These are phyloP conservation scores for Pythium utonaiense DNA, from an alignment of 352 stramenopile species.

Conservation along the genomic window DNA sequence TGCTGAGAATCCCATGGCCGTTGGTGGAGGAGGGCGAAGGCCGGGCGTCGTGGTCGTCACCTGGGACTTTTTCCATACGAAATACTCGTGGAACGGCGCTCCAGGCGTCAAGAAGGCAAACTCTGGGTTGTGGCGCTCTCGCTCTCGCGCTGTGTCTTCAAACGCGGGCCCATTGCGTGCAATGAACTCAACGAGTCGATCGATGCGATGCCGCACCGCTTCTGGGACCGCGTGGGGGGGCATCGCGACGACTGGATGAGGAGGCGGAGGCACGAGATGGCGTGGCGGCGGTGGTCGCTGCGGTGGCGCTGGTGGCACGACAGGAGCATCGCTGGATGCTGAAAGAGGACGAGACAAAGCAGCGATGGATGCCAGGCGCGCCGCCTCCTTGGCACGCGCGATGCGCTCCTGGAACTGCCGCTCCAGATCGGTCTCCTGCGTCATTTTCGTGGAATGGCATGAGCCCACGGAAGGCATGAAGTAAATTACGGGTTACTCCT, in stretches of 20 bases:
- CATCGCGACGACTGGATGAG: conserved; percentile 3
- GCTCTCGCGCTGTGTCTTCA: conserved; percentile 38
- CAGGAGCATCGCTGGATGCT: neutral
- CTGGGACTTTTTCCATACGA: conserved; percentile 46
- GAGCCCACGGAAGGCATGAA: too few species aligned
- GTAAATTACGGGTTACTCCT: neutral
- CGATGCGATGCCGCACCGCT: conserved; percentile 46
- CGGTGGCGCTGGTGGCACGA: neutral
- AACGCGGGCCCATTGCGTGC: conserved; percentile 51
- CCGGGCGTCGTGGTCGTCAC: neutral
- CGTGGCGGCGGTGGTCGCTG: conserved; percentile 6
- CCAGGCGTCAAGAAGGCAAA: conserved; percentile 49
- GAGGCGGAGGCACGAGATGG: neutral
- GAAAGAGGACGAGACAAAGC: conserved; percentile 23
- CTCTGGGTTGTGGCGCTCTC: conserved; percentile 49
- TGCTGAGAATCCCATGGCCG: neutral
- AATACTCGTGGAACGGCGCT: conserved; percentile 49
- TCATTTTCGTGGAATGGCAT: neutral
- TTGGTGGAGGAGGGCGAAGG: neutral
- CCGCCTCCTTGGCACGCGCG: conserved; percentile 48
- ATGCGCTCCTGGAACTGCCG: conserved; percentile 50
- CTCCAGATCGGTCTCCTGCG: conserved; percentile 10
- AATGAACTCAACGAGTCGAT: conserved; percentile 58
- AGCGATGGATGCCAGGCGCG: conserved; percentile 47
- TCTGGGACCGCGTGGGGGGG: conserved; percentile 26